Percentiles rank a stretch among this genome's conserved stretches.
These are phyloP conservation scores for Pisolithus thermaeus DNA, from an alignment of 1,284 basidiomycete genomes.

Conservation along the genomic window DNA sequence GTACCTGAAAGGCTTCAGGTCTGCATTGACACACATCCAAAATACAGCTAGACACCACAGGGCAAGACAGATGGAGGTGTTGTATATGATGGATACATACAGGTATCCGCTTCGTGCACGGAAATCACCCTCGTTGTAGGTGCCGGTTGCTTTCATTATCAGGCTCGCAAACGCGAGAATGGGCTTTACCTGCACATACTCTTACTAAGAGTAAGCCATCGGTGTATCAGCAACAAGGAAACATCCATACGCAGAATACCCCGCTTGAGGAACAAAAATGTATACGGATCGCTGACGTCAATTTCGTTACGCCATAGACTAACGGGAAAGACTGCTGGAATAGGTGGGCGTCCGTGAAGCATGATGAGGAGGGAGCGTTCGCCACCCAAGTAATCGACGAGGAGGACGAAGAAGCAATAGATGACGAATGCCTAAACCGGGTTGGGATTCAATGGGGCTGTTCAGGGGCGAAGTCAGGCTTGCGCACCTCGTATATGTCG, in stretches of 20 bases:
- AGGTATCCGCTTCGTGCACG: constrained; percentile 84
- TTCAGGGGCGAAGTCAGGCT: neutral
- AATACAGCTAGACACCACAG: constrained; percentile 91
- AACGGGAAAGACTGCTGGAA: constrained; percentile 82
- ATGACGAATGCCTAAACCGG: constrained; percentile 84
- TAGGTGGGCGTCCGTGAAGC: constrained; percentile 85
- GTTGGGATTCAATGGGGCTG: neutral
- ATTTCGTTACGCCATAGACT: constrained; percentile 73
- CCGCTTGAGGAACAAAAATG: constrained; percentile 89
- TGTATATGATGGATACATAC: constrained; percentile 84
- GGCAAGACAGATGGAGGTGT: constrained; percentile 66
- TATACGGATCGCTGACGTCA: constrained; percentile 91
- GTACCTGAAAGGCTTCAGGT: constrained; percentile 82
- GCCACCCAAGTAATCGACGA: constrained; percentile 86
- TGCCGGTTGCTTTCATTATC: constrained; percentile 80
- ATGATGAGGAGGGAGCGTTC: constrained; percentile 90
- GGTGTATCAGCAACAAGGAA: neutral
- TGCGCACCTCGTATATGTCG: constrained; percentile 89
- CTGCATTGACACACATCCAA: constrained; percentile 85
- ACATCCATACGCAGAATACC: constrained; percentile 84
- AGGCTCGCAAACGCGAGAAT: constrained; percentile 81
- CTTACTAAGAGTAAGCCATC: constrained; percentile 36
- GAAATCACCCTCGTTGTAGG: constrained; percentile 89
- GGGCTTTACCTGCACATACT: constrained; percentile 98
- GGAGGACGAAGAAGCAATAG: constrained; percentile 84